Evolutionary conservation across 192 early-diverging fungal genomes (phyloP).

Genomic region (Coemansia sp.): DNA sequence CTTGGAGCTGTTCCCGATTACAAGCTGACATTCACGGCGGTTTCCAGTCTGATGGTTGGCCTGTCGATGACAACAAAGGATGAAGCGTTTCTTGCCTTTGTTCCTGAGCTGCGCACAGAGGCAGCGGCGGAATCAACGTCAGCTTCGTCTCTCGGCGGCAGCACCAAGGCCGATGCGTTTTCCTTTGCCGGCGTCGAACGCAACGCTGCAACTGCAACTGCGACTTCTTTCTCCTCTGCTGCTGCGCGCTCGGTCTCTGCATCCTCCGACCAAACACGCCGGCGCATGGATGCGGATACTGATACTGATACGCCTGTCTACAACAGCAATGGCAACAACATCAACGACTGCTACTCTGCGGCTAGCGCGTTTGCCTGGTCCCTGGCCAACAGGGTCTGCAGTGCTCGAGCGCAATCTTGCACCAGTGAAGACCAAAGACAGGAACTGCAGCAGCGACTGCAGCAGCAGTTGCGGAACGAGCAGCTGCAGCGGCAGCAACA

Average conservation of each 20-base stretch:
- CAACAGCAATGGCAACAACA: not conserved
- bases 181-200: no score
- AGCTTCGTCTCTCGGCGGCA: not conserved
- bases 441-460: not conserved
- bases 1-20: slow-evolving; percentile 11
- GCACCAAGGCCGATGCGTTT: no score
- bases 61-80: slow-evolving; percentile 34
- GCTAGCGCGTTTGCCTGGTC: slow-evolving; percentile 9
- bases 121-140: not conserved
- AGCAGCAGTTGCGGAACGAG: not conserved
- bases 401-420: not conserved
- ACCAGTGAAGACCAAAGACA: not conserved
- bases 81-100: slow-evolving; percentile 29
- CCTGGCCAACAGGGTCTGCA: not conserved
- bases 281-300: no score
- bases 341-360: not conserved
- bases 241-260: not conserved
- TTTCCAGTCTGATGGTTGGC: slow-evolving; percentile 32
- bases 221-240: not conserved
- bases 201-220: no score
- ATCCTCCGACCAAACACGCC: no score
- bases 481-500: not conserved
- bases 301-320: not conserved
- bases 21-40: slow-evolving; percentile 34
- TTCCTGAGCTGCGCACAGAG: slow-evolving; percentile 12